phyloP scores from a whole-genome alignment of 805 yeast species.

The Ogataea parapolymorpha region DNA sequence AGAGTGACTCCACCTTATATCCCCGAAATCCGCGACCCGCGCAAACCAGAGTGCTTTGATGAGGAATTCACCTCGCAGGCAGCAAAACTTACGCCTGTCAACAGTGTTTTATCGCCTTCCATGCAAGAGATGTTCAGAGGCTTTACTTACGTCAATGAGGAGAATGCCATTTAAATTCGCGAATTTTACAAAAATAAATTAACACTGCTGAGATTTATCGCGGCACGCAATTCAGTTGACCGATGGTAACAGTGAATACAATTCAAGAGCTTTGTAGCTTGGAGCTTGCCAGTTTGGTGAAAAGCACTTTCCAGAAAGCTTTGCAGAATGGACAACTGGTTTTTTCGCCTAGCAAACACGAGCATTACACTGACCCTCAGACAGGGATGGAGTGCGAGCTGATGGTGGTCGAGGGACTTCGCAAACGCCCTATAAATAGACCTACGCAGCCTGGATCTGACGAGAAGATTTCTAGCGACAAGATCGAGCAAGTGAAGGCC shows the following conservation, averaged over 20 bases:
- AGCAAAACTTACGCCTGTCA: constrained; percentile 93
- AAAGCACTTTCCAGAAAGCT: constrained; percentile 24
- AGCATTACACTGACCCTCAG: constrained; percentile 22
- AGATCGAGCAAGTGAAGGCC: constrained; percentile 31
- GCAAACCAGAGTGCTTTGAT: constrained; percentile 91
- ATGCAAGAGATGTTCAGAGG: constrained; percentile 98
- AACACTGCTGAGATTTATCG: neutral
- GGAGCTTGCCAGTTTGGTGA: constrained; percentile 19
- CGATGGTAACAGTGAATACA: constrained; percentile 13
- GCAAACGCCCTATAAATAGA: constrained; percentile 35
- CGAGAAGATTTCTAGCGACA: constrained; percentile 36
- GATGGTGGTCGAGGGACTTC: constrained; percentile 33
- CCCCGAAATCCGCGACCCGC: constrained; percentile 83
- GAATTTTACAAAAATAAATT: constrained; percentile 1
- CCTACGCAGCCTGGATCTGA: constrained; percentile 32
- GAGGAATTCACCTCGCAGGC: constrained; percentile 92
- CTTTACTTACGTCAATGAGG: constrained; percentile 81
- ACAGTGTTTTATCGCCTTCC: constrained; percentile 75
- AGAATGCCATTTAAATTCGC: constrained; percentile 23
- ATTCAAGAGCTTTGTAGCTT: constrained; percentile 16
- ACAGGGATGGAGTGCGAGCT: constrained; percentile 29
- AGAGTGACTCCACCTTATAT: constrained; percentile 83
- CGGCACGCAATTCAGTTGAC: constrained; percentile 5
- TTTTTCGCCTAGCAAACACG: constrained; percentile 19
- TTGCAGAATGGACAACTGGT: constrained; percentile 24